Evolutionary conservation across 129 eudicot species (phyloP), one percentile per base, ranked within the genome.

Genomic region (Apium graveolens): DNA sequence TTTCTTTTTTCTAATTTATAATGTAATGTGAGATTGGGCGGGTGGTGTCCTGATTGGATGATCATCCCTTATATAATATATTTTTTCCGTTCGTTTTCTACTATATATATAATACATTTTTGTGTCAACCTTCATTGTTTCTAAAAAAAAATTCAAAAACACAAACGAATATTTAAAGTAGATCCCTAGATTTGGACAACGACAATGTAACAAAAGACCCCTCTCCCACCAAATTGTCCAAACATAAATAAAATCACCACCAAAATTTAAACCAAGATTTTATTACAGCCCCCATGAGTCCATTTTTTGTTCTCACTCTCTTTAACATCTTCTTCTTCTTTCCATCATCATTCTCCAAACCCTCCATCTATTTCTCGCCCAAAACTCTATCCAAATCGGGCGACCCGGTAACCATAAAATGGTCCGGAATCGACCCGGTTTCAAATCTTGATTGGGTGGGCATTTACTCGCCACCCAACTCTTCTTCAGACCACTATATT

Each of bases 391-490:
- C 90, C 2, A 74, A 74, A 74, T 74, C 60, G 60, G 60, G 77
- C 12, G 77, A 44, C 60, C 77, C 77, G 38, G 57, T 74, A 12
- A 12, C 77, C 38, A 44, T 74, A 24, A 74, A 74, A n/a, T 74
- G 77, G 77, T 44, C 77, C 16, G 77, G 60, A 32, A 18, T 96
- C 51, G 82, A 81, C 79, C 62, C 87, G 21, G 97, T 97, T 16
- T 84, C 77, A 0, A 16, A 44, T 1, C 77, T 74, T 11, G 77
- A 74, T 60, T 74, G 77, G 77, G 39, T 74, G 41, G 77, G 77
- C 39, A 74, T 74, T 96, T 78, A 95, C 96, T 81, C 99, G 83
- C 99, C 99, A 84, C 80, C 99, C 96, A 53, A 95, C 91, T 74
- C 77, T 5, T 74, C 77, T 46, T 43, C 39, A 20, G 38, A 13